Base-by-base conservation (phyloP, 768 basidiomycete genomes). In the Rhodosporidiobolus odoratus region DNA sequence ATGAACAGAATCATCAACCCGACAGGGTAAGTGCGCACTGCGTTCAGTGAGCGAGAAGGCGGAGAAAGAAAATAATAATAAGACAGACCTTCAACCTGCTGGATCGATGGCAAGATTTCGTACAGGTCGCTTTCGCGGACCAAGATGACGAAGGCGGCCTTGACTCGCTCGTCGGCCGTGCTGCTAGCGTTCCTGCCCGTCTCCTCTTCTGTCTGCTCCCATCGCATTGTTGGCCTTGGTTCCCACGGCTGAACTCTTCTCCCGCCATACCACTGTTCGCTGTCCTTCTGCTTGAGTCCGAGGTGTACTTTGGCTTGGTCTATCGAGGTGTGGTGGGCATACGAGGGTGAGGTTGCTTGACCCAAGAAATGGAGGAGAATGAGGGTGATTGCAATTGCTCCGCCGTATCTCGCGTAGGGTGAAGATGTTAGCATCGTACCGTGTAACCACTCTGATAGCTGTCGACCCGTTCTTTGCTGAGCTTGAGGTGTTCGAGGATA, bases 141-240 rank as follows among this genome's bases (percentile, higher is more conserved):
- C 25, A 71, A 48, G 23, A 48, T 41, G n/a, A 71, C 65, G 25
- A 71, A 71, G 19, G 69, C 60, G 34, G 69, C 64, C 37, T 53
- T 57, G 30, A 61, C 59, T 34, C 38, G 37, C 37, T 66, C 57
- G 32, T 43, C 13, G 43, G 43, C 13, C 43, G 21, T 43, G 43
- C 12, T 43, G 8, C 52, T 8, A 30, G 27, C 27, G 52, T 53
- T 53, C n/a, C 52, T 9, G 12, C 27, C 4, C 52, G 23, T 8
- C 52, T 27, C 52, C n/a, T 30, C n/a, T 30, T 53, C 52, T 30
- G 27, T 12, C 34, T 30, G 2, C 3, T 4, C 0, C 12, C 7
- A 23, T 10, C 58, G 58, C 16, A 6, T 40, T 32, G n/a, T 40
- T 37, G 38, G 6, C 62, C n/a, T 43, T 23, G n/a, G 17, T 38